A percentile compares a stretch with the other conserved stretches of the same genome.
These are phyloP conservation scores for Trametes polyzona DNA, from an alignment of 1,284 basidiomycete genomes.

Conservation along the genomic window DNA sequence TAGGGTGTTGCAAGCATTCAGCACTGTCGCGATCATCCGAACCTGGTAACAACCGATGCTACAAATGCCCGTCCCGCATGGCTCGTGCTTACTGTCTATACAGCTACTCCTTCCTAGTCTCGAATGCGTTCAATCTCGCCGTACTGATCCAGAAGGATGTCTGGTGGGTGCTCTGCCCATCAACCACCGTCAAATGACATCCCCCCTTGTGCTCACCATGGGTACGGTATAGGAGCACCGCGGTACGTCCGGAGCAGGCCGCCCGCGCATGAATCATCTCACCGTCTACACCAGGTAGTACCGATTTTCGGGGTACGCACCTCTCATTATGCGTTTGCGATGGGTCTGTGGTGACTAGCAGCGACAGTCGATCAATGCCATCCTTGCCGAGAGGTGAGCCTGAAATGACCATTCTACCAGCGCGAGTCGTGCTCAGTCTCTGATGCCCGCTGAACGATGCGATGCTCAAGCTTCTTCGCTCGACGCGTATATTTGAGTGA, in stretches of 20 bases:
- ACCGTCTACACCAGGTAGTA: neutral
- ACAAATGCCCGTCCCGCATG: too few relatives aligned
- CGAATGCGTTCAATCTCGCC: neutral
- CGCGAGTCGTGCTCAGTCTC: too few relatives aligned
- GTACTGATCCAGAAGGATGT: neutral
- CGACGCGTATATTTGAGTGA: slow-evolving; percentile 5
- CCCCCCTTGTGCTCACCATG: neutral
- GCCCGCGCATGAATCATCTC: too few relatives aligned
- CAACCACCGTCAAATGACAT: neutral
- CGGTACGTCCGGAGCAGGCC: neutral
- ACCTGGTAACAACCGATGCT: too few relatives aligned
- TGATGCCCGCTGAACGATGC: neutral
- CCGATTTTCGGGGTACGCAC: neutral
- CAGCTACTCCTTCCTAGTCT: slow-evolving; percentile 6
- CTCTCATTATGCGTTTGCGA: neutral
- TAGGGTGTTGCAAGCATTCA: neutral
- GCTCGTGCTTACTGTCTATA: neutral
- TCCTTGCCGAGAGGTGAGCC: neutral
- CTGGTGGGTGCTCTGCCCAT: neutral
- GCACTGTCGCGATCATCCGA: neutral
- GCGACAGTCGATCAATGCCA: neutral
- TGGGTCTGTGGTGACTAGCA: neutral
- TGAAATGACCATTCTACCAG: too few relatives aligned
- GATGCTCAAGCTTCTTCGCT: neutral
- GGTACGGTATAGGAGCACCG: neutral